Base-by-base conservation (phyloP, 805 yeast species). In the Clavispora carvajalis region DNA sequence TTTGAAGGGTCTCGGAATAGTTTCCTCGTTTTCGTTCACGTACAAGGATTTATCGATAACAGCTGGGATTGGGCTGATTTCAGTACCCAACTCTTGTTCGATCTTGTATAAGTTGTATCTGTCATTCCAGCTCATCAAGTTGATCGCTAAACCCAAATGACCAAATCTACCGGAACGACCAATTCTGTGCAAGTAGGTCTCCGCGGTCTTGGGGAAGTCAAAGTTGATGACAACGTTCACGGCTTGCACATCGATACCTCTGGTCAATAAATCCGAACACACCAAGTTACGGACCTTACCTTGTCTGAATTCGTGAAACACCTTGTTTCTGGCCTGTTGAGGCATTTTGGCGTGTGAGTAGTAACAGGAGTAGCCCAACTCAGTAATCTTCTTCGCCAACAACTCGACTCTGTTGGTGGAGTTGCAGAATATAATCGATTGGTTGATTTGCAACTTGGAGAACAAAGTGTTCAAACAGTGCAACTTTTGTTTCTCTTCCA, bases 81-180 rank as follows among this genome's bases (percentile, higher is more conserved):
- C 98, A 15, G 97, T 91, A 25, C 97, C 97, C 51, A 93, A 77
- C 67, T 91, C 98, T 67, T 91, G 96, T 66, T 93, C 99, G 54
- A 93, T 90, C 64, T 86, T 87, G 67, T 89, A 91, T 57, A 93
- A 74, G 59, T 85, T 87, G 67, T 85, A 89, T 60, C 98, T 80
- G 63, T 93, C 99, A 57, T 89, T 82, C 96, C 97, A 91, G 63
- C 90, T 87, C 71, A 93, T 88, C 56, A 93, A 77, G 69, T 93
- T 93, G 59, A 93, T 89, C 23, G 99, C 99, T 60, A 93, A 76
- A 74, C 99, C 99, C 59, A 90, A 79, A 63, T 93, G 99, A 51
- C 99, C 99, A 58, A 87, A 93, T 74, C 99, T 86, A 53, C 99
- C 98, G 7, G 97, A 89, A 74, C 99, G 88, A 76, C 98, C 98